Base-by-base conservation (phyloP, 768 basidiomycete genomes). In the Strobilomyces echinocephalus region DNA sequence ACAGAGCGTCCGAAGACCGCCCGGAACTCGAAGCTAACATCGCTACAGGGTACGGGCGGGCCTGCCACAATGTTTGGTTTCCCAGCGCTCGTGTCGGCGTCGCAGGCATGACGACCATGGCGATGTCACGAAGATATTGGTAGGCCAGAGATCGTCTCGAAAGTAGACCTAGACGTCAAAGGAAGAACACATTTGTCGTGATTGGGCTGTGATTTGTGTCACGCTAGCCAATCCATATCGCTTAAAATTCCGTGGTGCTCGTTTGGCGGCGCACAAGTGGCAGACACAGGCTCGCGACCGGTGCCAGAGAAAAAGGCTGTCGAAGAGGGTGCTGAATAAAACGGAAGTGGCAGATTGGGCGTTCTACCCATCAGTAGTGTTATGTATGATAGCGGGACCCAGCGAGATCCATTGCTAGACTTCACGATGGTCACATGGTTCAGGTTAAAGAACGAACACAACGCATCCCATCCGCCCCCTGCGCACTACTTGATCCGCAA, bases 31-130 rank as follows among this genome's bases (percentile, higher is more conserved):
- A 55, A 8, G 64, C 59, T 5, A 58, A 64, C 41, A 38, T 61
- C 11, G 64, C 64, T n/a, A 57, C 48, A 1, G 59, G 49, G 54
- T 57, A 45, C 9, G 40, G n/a, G 24, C 24, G 0, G 5, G n/a
- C 9, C 16, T 26, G 5, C 16, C 9, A 36, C 16, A 34, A 3
- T 16, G 4, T 4, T 5, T 24, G 3, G 16, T 8, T 24, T n/a
- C 26, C 26, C 12, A 33, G n/a, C 24, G 20, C n/a, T 33, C 28
- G 26, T 51, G 10, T 20, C n/a, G 8, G 15, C 11, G n/a, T 12
- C 39, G 33, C 53, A 82, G 79, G 2, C 72, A 74, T 51, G 76
- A 76, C 11, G 71, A 78, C 57, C 61, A 74, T 3, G 64, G 66
- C 21, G 65, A 71, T 10, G 66, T 70, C 15, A 61, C 73, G 8